Conservation (phyloP, 208 protist species). For the Angomonas deanei region DNA sequence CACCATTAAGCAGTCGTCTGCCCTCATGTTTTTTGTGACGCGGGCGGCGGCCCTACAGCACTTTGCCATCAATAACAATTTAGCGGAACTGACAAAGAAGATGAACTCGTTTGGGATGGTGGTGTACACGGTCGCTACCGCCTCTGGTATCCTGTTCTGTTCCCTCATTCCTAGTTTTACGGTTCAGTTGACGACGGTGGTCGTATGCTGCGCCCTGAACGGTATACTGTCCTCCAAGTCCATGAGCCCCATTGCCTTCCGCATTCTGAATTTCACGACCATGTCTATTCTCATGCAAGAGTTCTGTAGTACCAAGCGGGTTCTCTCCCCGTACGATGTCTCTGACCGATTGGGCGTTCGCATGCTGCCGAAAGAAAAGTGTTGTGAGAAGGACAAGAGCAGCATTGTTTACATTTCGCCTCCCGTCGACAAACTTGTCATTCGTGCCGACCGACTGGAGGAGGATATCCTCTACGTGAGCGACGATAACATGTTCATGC, state of each 20-base stretch:
- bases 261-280: slow-evolving; percentile 67
- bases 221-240: slow-evolving; percentile 50
- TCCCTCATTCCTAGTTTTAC: slow-evolving; percentile 53
- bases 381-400: slow-evolving; percentile 17
- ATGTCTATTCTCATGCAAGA: slow-evolving; percentile 48
- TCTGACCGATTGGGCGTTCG: slow-evolving; percentile 46
- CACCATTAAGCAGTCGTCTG: slow-evolving; percentile 73
- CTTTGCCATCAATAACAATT: slow-evolving; percentile 74
- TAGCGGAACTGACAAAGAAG: slow-evolving; percentile 84
- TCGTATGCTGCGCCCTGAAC: slow-evolving; percentile 61
- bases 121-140: slow-evolving; percentile 68
- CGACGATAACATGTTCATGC: slow-evolving; percentile 52
- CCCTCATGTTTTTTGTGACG: slow-evolving; percentile 82
- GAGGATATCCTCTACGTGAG: slow-evolving; percentile 69
- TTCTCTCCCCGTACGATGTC: slow-evolving; percentile 54
- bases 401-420: slow-evolving; percentile 61
- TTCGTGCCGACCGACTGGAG: slow-evolving; percentile 40
- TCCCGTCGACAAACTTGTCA: slow-evolving; percentile 49
- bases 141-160: slow-evolving; percentile 71
- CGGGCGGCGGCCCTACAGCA: slow-evolving; percentile 74
- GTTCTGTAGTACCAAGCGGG: slow-evolving; percentile 33
- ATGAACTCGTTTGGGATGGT: slow-evolving; percentile 86
- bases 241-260: slow-evolving; percentile 70
- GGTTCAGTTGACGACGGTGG: slow-evolving; percentile 61
- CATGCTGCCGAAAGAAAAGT: slow-evolving; percentile 17